Conservation (phyloP, 208 protist species). For the Trypanosoma brucei region DNA sequence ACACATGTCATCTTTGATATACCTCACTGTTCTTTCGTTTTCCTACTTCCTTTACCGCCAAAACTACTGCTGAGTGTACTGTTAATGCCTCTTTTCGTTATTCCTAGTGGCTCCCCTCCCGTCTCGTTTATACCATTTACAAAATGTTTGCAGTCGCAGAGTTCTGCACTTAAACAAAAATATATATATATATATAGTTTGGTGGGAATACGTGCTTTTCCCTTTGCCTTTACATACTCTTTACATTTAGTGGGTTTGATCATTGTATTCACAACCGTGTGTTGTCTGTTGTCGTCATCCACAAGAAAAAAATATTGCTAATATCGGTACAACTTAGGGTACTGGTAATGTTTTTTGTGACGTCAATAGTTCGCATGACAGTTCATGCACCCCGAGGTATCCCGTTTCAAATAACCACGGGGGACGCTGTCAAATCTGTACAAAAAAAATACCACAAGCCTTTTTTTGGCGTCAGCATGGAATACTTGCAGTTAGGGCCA, state of each 20-base stretch:
- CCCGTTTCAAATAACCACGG: conserved; percentile 46
- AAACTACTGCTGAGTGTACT: no score
- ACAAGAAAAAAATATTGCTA: no score
- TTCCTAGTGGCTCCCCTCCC: no score
- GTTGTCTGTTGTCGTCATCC: no score
- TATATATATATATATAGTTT: conserved; percentile 3
- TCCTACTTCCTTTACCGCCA: no score
- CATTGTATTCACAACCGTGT: no score
- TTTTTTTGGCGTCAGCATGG: conserved; percentile 62
- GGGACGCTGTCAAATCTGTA: conserved; percentile 44
- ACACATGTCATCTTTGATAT: no score
- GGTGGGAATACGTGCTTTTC: neutral
- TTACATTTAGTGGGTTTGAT: neutral
- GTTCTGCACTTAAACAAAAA: neutral
- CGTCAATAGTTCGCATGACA: conserved; percentile 18
- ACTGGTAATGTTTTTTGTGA: conserved; percentile 36
- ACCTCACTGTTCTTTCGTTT: no score
- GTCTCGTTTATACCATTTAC: no score
- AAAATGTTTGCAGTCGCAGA: neutral
- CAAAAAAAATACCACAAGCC: conserved; percentile 51
- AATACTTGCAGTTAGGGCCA: conserved; percentile 45
- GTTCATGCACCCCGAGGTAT: conserved; percentile 73
- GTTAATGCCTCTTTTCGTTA: no score
- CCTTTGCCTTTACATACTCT: neutral
- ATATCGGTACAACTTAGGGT: no score